Base-by-base conservation (phyloP, 345 rosid genomes). In the Cardamine resedifolia region DNA sequence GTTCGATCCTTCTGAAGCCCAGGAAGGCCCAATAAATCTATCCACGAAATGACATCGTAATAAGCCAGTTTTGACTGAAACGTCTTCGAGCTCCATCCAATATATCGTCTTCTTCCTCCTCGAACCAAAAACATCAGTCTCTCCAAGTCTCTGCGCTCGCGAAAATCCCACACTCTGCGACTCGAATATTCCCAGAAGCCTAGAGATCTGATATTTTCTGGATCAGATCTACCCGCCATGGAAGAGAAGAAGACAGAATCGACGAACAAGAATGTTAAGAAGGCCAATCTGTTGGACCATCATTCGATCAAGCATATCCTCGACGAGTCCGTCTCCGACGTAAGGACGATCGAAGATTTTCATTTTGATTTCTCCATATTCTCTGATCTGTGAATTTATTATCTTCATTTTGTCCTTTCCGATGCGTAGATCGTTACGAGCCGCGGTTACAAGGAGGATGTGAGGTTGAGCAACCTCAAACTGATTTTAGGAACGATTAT, bases 291-390 rank as follows among this genome's bases (percentile, higher is more conserved):
- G 26, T 71, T 92, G 52, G 99, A 96, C 83, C 99, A 92, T 79
- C 75, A 90, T 85, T 90, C 98, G 33, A 86, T 96, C 85, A 96
- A 96, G 78, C 94, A 96, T 84, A 61, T 84, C 66, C 98, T 92
- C 47, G 99, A 96, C 68, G 99, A 96, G 80, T 83, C 94, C 61
- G 94, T 85, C 71, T 79, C 97, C 18, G 97, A 92, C 86, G 99
- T 95, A 78, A 61, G 74, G 1, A 61, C 11, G 34, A 2, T 64
- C 24, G 36, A 5, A 18, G 7, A 48, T 9, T 43, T n/a, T 23
- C 7, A 4, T 8, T 50, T 31, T n/a, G 12, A 0, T 27, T 16
- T 55, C 57, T 63, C 67, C 38, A 27, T 75, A 76, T 65, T 66
- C 33, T 23, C 53, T 48, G 56, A 63, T 69, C 68, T 71, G 31